phyloP scores from a whole-genome alignment of 78 protist species.

The Dictyostelium firmibasis region DNA sequence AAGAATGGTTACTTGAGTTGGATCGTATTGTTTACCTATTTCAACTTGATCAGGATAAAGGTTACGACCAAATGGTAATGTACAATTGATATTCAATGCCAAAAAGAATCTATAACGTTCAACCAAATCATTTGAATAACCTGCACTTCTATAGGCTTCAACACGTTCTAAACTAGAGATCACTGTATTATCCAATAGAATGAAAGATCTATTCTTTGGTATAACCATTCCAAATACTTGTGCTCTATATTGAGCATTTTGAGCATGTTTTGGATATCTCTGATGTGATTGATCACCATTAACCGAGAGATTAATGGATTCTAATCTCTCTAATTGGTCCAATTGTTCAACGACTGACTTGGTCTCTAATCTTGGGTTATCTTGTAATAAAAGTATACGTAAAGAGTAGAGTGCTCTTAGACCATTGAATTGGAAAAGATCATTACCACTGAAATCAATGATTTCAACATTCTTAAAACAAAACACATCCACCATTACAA shows the following conservation, averaged over 20 bases:
- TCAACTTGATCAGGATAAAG: conserved; percentile 52
- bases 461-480: conserved; percentile 9
- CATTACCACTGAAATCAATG: conserved; percentile 51
- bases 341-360: not conserved
- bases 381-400: conserved; percentile 30
- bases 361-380: conserved; percentile 54
- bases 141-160: conserved; percentile 23
- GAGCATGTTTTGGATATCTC: not conserved
- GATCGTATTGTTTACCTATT: conserved; percentile 64
- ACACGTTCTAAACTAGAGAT: conserved; percentile 53
- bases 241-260: conserved; percentile 13
- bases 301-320: conserved; percentile 40
- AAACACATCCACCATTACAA: conserved; percentile 13
- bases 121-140: conserved; percentile 38
- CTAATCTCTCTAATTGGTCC: conserved; percentile 12
- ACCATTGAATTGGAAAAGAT: conserved; percentile 22
- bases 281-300: not conserved
- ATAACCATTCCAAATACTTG: conserved; percentile 20
- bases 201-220: conserved; percentile 56
- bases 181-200: conserved; percentile 11
- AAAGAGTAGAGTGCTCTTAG: not conserved
- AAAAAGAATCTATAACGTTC: conserved; percentile 77
- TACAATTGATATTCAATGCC: conserved; percentile 56
- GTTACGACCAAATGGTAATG: conserved; percentile 25
- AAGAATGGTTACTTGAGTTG: conserved; percentile 28